Evolutionary conservation across 2,329 filamentous ascomycete genomes (phyloP).

Genomic region (Colletotrichum incanum): DNA sequence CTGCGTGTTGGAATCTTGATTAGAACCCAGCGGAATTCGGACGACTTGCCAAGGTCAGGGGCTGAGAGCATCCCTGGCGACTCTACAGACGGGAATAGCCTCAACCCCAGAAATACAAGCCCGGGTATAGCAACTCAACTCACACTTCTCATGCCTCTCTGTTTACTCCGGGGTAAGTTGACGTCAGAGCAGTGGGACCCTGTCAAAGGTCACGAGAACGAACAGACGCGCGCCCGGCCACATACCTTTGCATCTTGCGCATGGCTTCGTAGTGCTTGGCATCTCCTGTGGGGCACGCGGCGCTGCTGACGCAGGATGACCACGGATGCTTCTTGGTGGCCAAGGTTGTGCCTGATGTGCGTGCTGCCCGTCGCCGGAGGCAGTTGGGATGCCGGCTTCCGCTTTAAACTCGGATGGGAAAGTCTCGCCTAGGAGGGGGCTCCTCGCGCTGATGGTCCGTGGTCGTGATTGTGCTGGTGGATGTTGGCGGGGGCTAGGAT

Average conservation of each 20-base stretch:
- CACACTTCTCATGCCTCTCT: conserved; percentile 49
- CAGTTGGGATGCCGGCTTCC: background rate
- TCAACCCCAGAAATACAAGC: background rate
- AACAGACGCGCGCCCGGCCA: background rate
- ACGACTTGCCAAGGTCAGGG: background rate
- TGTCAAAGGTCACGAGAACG: conserved; percentile 4
- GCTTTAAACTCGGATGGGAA: conserved; percentile 11
- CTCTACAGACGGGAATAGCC: background rate
- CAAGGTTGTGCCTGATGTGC: background rate
- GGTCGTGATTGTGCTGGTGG: background rate
- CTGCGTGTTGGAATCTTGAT: conserved; percentile 43
- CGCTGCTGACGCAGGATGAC: conserved; percentile 29
- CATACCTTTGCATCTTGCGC: conserved; percentile 47
- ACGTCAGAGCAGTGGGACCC: conserved; percentile 15
- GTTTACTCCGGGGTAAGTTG: conserved; percentile 7
- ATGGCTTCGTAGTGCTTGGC: conserved; percentile 46
- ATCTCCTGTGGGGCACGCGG: conserved; percentile 39
- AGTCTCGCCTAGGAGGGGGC: conserved; percentile 19
- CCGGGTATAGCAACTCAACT: conserved; percentile 11
- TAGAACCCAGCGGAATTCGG: background rate
- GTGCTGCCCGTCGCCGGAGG: background rate
- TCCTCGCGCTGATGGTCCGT: background rate
- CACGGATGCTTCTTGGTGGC: background rate
- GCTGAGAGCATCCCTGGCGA: background rate
- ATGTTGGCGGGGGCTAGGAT: conserved; percentile 19